phyloP scores from a whole-genome alignment of 306 rosid species.

The Geum urbanum region DNA sequence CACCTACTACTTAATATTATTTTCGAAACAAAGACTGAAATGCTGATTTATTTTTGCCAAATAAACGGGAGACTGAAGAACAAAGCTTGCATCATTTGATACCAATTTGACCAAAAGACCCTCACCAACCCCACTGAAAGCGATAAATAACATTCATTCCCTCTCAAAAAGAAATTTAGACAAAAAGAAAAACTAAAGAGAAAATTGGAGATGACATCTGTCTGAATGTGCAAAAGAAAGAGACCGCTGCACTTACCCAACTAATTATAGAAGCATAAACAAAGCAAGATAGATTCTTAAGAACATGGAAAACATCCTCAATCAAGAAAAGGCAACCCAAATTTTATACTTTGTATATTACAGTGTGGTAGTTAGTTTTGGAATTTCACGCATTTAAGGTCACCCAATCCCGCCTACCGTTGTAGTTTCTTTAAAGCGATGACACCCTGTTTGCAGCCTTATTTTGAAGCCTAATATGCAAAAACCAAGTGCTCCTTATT shows the following conservation, averaged over 20 bases:
- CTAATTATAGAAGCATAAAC: slow-evolving; percentile 19
- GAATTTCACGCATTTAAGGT: slow-evolving; percentile 34
- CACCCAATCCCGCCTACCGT: slow-evolving; percentile 57
- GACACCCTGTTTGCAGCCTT: slow-evolving; percentile 37
- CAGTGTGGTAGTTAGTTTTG: slow-evolving; percentile 48
- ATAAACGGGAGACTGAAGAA: background rate
- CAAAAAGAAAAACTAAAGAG: slow-evolving; percentile 18
- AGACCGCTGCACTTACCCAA: slow-evolving; percentile 47
- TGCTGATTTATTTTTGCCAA: background rate
- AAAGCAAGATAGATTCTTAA: slow-evolving; percentile 28
- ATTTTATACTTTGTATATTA: slow-evolving; percentile 18
- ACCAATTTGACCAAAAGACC: slow-evolving; percentile 41
- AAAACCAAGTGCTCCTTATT: background rate
- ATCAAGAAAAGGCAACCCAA: slow-evolving; percentile 10
- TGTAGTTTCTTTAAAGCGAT: slow-evolving; percentile 29
- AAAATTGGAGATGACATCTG: slow-evolving; percentile 33
- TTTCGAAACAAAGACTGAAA: background rate
- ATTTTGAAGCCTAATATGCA: background rate
- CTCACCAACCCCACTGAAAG: slow-evolving; percentile 72
- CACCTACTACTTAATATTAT: background rate
- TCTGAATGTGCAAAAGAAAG: slow-evolving; percentile 27
- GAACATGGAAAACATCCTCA: slow-evolving; percentile 47
- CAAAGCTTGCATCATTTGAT: background rate
- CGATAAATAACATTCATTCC: slow-evolving; percentile 25
- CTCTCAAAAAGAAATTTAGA: slow-evolving; percentile 23